Evolutionary conservation across 2,329 filamentous ascomycete species (phyloP).

Genomic region (Aspergillus texensis): DNA sequence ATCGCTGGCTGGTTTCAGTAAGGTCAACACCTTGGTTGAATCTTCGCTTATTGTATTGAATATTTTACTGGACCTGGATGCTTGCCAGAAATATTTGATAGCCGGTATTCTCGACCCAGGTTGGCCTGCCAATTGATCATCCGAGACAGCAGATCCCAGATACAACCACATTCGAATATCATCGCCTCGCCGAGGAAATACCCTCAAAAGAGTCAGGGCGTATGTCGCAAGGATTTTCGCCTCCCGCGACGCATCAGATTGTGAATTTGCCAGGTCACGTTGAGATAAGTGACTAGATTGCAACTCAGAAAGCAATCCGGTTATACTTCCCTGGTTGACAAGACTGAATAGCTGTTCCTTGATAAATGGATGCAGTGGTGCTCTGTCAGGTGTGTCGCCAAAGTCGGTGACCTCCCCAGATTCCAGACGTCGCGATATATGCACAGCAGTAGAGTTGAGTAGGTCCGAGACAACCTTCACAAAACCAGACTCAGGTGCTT

Average conservation of each 20-base stretch:
- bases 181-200: slow-evolving; percentile 79
- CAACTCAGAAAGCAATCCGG: slow-evolving; percentile 58
- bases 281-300: slow-evolving; percentile 30
- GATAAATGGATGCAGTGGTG: slow-evolving; percentile 57
- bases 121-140: slow-evolving; percentile 36
- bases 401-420: slow-evolving; percentile 34
- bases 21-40: slow-evolving; percentile 59
- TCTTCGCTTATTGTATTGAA: slow-evolving; percentile 61
- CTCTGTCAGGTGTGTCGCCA: slow-evolving; percentile 31
- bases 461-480: slow-evolving; percentile 58
- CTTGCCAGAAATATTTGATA: slow-evolving; percentile 84
- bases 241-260: slow-evolving; percentile 54
- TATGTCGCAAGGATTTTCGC: slow-evolving; percentile 81
- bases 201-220: slow-evolving; percentile 79
- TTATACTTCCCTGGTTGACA: slow-evolving; percentile 75
- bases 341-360: slow-evolving; percentile 68
- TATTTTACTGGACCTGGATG: slow-evolving; percentile 58
- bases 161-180: slow-evolving; percentile 96
- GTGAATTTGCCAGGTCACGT: slow-evolving; percentile 23
- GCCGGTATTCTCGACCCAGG: slow-evolving; percentile 57
- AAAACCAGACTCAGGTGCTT: slow-evolving; percentile 56
- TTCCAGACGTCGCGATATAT: slow-evolving; percentile 56
- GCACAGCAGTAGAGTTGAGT: slow-evolving; percentile 59
- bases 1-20: slow-evolving; percentile 56
- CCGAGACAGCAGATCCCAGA: slow-evolving; percentile 63